Evolutionary conservation across 2,329 filamentous ascomycete species (phyloP), one percentile per base, ranked within the genome.

Genomic region (Fusarium decemcellulare): DNA sequence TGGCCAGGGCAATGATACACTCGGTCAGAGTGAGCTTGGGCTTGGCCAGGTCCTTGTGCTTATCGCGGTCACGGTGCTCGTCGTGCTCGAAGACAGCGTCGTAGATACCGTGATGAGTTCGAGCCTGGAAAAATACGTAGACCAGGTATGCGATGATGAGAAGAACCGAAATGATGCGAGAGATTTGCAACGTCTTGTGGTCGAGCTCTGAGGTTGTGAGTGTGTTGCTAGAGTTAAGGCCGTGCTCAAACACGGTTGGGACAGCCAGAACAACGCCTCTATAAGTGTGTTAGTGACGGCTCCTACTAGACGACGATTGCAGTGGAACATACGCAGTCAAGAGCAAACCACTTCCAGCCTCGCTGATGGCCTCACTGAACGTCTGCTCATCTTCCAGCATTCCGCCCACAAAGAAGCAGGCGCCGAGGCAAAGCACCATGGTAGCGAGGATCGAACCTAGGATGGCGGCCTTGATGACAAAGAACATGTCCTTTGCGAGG

Each of bases 361-460:
- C 94, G 69, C 90, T 92, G 59, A 97, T 87, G 6, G 90, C 90
- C 61, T 91, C 88, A 74, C 92, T 91, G 76, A 97, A 96, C 15
- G 83, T 84, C 71, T 94, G 88, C 70, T 92, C 88, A 7, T 92
- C 85, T 34, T 90, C 88, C 57, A 85, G 83, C 37, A 95, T 70
- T 9, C 94, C 93, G 42, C 93, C 93, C 23, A 90, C 87, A 65
- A 95, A 89, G 82, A 97, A 97, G 77, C 93, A 96, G 55, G 91
- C 76, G 0, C 94, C 94, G 29, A 97, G 81, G 72, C 93, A 97
- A 1, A 97, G 84, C 46, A 97, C 81, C 81, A 96, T 87, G 34
- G 94, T 97, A 12, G 94, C 93, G 36, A 97, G 79, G 46, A 97
- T 92, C 0, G 93, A 95, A 37, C 94, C 93, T 0, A 97, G 82